These are phyloP conservation scores for Globisporangium uncinulatum DNA, from an alignment of 352 stramenopile genomes.

Conservation along the genomic window DNA sequence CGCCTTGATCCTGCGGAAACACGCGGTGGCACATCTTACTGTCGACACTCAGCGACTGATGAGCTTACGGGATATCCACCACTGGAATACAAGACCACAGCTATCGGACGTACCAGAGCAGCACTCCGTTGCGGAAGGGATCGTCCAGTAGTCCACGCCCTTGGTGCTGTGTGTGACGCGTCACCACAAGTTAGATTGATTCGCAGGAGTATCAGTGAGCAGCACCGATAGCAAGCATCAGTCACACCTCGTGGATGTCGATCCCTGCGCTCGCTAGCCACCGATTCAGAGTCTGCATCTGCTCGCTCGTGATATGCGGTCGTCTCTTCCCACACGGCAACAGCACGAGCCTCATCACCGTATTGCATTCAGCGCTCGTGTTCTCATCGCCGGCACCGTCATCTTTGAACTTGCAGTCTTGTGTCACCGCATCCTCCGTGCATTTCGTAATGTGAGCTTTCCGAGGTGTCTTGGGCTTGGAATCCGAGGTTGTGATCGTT, in stretches of 20 bases:
- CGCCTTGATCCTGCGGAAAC: not conserved
- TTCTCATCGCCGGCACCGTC: slow-evolving; percentile 5
- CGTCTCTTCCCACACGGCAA: slow-evolving; percentile 4
- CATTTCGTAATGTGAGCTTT: too few species aligned
- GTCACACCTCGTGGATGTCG: slow-evolving; percentile 8
- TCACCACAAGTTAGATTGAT: not conserved
- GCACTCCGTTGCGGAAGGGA: slow-evolving; percentile 12
- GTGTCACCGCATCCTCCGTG: not conserved
- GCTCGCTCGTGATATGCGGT: slow-evolving; percentile 24
- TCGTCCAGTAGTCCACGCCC: slow-evolving; percentile 13
- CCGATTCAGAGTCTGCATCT: slow-evolving; percentile 17
- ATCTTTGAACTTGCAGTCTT: not conserved
- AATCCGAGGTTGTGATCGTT: not conserved
- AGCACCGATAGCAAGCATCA: not conserved
- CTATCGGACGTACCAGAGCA: slow-evolving; percentile 10
- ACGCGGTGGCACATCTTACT: slow-evolving; percentile 6
- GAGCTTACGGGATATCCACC: not conserved
- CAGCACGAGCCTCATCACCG: not conserved
- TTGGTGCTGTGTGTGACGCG: not conserved
- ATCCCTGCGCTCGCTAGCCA: slow-evolving; percentile 18
- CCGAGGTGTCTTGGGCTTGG: not conserved
- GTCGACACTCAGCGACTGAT: slow-evolving; percentile 1
- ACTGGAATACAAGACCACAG: not conserved
- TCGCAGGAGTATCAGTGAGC: not conserved
- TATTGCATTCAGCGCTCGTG: not conserved